A percentile compares a stretch with the other conserved stretches of the same genome.
Conservation (phyloP, 1,284 basidiomycete species). For the Gymnopus androsaceus region DNA sequence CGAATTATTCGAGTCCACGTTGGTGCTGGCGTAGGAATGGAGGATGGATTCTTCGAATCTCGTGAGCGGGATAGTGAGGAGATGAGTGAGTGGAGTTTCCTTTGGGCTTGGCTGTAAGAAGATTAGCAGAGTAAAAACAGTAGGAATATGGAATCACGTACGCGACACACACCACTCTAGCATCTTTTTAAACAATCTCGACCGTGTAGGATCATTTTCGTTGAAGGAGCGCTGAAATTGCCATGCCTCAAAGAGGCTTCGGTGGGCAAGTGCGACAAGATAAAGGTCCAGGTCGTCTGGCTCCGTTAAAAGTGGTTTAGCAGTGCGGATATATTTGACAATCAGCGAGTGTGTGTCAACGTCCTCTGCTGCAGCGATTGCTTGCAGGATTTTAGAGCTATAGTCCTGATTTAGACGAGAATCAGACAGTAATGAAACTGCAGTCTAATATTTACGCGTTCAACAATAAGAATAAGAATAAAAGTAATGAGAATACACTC, state of each 20-base stretch:
- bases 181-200: constrained; percentile 59
- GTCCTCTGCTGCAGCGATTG: constrained; percentile 52
- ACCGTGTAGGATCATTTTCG: constrained; percentile 52
- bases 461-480: constrained; percentile 6
- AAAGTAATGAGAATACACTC: constrained; percentile 31
- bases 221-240: constrained; percentile 67
- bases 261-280: constrained; percentile 64
- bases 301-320: constrained; percentile 65
- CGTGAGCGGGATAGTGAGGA: constrained; percentile 65
- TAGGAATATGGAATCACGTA: constrained; percentile 41
- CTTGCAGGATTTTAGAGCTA: constrained; percentile 72
- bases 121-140: constrained; percentile 9
- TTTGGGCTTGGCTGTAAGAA: constrained; percentile 55
- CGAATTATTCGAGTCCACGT: constrained; percentile 44
- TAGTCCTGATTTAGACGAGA: constrained; percentile 73
- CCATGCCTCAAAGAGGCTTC: constrained; percentile 67
- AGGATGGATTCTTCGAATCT: constrained; percentile 61
- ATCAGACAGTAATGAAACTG: constrained; percentile 71
- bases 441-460: constrained; percentile 45
- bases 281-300: constrained; percentile 71
- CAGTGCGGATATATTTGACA: constrained; percentile 68
- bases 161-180: constrained; percentile 69
- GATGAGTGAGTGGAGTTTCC: constrained; percentile 54
- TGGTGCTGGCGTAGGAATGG: constrained; percentile 53
- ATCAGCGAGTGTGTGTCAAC: constrained; percentile 53